These are phyloP conservation scores for Henckelia pumila DNA, from an alignment of 257 asterid species.

Conservation along the genomic window DNA sequence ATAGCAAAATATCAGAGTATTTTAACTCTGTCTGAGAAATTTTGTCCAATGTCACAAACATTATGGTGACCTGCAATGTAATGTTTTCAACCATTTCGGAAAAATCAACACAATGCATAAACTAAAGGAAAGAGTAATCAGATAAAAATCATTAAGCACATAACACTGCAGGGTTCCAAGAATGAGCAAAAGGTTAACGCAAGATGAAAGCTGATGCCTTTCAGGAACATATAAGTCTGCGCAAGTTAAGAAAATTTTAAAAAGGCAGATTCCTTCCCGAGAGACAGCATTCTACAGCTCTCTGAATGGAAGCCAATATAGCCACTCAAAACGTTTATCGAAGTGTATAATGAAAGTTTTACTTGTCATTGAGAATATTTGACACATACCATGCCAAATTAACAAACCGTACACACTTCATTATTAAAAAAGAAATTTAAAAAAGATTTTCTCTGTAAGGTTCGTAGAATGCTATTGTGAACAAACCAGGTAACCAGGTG, in stretches of 20 bases:
- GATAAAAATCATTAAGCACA: slow-evolving; percentile 2
- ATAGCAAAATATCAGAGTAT: slow-evolving; percentile 73
- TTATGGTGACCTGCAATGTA: slow-evolving; percentile 77
- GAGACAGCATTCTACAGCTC: not conserved
- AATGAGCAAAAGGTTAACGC: slow-evolving; percentile 7
- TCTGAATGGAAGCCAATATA: too few species aligned
- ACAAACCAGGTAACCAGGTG: too few species aligned
- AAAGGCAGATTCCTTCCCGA: not conserved
- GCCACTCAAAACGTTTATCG: too few species aligned
- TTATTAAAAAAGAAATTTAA: too few species aligned
- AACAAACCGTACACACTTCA: too few species aligned
- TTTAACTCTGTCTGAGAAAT: slow-evolving; percentile 84
- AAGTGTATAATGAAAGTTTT: too few species aligned
- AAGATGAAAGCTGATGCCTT: slow-evolving; percentile 11
- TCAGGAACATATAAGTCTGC: not conserved
- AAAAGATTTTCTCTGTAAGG: not conserved
- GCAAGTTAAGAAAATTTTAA: not conserved
- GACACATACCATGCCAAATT: too few species aligned
- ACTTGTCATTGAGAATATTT: too few species aligned
- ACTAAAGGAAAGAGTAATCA: slow-evolving; percentile 8
- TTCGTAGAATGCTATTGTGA: too few species aligned
- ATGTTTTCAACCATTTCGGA: slow-evolving; percentile 31
- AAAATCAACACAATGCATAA: slow-evolving; percentile 16
- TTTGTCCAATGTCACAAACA: slow-evolving; percentile 96
- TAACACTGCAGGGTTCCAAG: slow-evolving; percentile 6